Percentiles rank a stretch among this genome's conserved stretches.
These are phyloP conservation scores for Kalmusia sp. DNA, from an alignment of 2,329 filamentous ascomycete genomes.

Conservation along the genomic window DNA sequence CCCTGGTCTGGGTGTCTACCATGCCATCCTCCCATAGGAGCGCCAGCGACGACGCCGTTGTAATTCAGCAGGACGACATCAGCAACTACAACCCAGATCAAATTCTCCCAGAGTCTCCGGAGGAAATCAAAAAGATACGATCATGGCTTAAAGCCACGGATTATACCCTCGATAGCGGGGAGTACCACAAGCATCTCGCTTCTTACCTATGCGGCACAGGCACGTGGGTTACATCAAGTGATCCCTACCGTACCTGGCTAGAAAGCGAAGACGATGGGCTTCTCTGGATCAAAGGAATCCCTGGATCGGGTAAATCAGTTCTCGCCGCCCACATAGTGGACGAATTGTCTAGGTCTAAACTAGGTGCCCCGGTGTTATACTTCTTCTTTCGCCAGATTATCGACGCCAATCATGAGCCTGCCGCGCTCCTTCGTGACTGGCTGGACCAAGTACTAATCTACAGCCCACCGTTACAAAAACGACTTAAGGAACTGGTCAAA, in stretches of 20 bases:
- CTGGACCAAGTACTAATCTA: slow-evolving; percentile 39
- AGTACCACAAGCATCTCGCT: slow-evolving; percentile 23
- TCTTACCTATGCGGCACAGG: slow-evolving; percentile 23
- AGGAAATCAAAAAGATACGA: slow-evolving; percentile 20
- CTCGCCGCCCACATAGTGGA: slow-evolving; percentile 35
- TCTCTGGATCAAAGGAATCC: slow-evolving; percentile 44
- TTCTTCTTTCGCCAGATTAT: slow-evolving; percentile 52
- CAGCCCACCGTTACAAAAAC: slow-evolving; percentile 31
- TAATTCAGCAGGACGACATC: slow-evolving; percentile 36
- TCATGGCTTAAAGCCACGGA: slow-evolving; percentile 24
- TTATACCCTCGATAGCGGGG: slow-evolving; percentile 17
- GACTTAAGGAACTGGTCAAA: slow-evolving; percentile 16
- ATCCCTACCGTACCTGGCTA: slow-evolving; percentile 15
- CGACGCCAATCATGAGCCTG: slow-evolving; percentile 34
- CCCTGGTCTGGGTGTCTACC: neutral
- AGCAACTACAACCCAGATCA: slow-evolving; percentile 44
- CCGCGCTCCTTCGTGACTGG: slow-evolving; percentile 41
- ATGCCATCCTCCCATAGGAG: neutral
- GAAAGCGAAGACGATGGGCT: slow-evolving; percentile 14
- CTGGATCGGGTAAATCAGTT: slow-evolving; percentile 49
- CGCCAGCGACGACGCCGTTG: slow-evolving; percentile 23
- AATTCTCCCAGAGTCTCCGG: slow-evolving; percentile 36
- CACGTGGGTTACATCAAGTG: slow-evolving; percentile 15
- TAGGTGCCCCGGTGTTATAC: slow-evolving; percentile 35
- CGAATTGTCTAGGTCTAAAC: slow-evolving; percentile 7